Evolutionary conservation across 78 protist genomes (phyloP).

Genomic region (Dictyostelium brefeldianum): DNA sequence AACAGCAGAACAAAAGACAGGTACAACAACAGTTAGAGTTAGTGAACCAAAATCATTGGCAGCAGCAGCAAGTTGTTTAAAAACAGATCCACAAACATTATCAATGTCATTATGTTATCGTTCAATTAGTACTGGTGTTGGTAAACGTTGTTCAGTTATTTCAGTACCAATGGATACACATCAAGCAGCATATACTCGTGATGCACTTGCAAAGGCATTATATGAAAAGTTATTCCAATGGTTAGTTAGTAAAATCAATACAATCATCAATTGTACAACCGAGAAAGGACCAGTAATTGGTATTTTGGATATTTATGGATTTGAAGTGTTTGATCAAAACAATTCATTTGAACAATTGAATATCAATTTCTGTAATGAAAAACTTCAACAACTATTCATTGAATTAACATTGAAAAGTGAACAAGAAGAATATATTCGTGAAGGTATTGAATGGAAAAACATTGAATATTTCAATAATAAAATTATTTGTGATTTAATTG

Average conservation of each 20-base stretch:
- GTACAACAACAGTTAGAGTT: slow-evolving; percentile 31
- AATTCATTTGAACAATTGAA: slow-evolving; percentile 97
- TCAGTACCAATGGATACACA: slow-evolving; percentile 75
- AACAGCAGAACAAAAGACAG: slow-evolving; percentile 43
- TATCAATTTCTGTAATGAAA: slow-evolving; percentile 98
- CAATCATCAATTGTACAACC: slow-evolving; percentile 22
- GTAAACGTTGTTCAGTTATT: slow-evolving; percentile 67
- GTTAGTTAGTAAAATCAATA: slow-evolving; percentile 85
- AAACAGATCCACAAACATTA: slow-evolving; percentile 22
- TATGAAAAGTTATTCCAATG: slow-evolving; percentile 89
- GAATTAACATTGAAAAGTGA: slow-evolving; percentile 94
- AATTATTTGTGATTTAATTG: slow-evolving; percentile 87
- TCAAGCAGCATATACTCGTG: slow-evolving; percentile 82
- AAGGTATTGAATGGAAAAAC: slow-evolving; percentile 92
- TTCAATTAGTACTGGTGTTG: slow-evolving; percentile 83
- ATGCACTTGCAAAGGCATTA: slow-evolving; percentile 92
- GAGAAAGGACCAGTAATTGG: slow-evolving; percentile 84
- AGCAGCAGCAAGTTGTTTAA: slow-evolving; percentile 73
- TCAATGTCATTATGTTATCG: slow-evolving; percentile 71
- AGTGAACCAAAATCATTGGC: slow-evolving; percentile 20
- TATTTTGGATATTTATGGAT: slow-evolving; percentile 97
- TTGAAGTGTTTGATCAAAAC: slow-evolving; percentile 90
- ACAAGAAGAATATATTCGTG: slow-evolving; percentile 95
- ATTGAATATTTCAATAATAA: slow-evolving; percentile 94
- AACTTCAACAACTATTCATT: slow-evolving; percentile 96